Evolutionary conservation across 108 stramenopile genomes (phyloP).

Genomic region (Nitzschia sp.): DNA sequence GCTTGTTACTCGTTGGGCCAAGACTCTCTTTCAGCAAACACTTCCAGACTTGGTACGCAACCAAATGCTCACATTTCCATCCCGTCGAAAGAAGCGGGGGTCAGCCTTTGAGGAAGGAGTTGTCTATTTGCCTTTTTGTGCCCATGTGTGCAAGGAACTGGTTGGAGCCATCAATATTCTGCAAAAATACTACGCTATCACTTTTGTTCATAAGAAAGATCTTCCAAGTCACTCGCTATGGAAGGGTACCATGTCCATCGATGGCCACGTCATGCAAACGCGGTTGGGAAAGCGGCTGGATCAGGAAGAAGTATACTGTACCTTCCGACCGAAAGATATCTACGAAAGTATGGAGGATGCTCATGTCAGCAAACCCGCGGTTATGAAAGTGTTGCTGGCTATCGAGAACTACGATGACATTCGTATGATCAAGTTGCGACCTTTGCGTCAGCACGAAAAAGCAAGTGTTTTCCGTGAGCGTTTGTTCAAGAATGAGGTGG

Average conservation of each 20-base stretch:
- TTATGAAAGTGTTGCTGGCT: slow-evolving; percentile 45
- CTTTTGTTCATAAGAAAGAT: slow-evolving; percentile 63
- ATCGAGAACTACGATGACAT: slow-evolving; percentile 58
- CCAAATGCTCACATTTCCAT: slow-evolving; percentile 53
- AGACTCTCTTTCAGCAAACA: slow-evolving; percentile 62
- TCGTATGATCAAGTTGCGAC: slow-evolving; percentile 53
- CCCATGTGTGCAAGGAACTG: slow-evolving; percentile 65
- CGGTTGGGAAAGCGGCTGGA: slow-evolving; percentile 63
- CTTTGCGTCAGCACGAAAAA: slow-evolving; percentile 36
- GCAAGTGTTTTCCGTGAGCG: slow-evolving; percentile 13
- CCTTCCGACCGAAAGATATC: slow-evolving; percentile 56
- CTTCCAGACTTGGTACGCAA: slow-evolving; percentile 55
- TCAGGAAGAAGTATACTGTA: slow-evolving; percentile 81
- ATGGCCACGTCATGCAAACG: slow-evolving; percentile 56
- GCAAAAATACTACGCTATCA: slow-evolving; percentile 59
- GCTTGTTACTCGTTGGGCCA: slow-evolving; percentile 51
- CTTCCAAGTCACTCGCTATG: slow-evolving; percentile 65
- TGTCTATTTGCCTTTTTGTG: slow-evolving; percentile 77
- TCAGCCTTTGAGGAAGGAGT: slow-evolving; percentile 42
- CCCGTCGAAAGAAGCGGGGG: slow-evolving; percentile 11
- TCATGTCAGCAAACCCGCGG: slow-evolving; percentile 48
- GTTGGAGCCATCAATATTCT: slow-evolving; percentile 44
- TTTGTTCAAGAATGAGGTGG: slow-evolving; percentile 19
- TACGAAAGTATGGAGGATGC: slow-evolving; percentile 52
- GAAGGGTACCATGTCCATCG: slow-evolving; percentile 74